These are phyloP conservation scores for Thielaviopsis euricoi DNA, from an alignment of 2,329 filamentous ascomycete genomes.

Conservation along the genomic window DNA sequence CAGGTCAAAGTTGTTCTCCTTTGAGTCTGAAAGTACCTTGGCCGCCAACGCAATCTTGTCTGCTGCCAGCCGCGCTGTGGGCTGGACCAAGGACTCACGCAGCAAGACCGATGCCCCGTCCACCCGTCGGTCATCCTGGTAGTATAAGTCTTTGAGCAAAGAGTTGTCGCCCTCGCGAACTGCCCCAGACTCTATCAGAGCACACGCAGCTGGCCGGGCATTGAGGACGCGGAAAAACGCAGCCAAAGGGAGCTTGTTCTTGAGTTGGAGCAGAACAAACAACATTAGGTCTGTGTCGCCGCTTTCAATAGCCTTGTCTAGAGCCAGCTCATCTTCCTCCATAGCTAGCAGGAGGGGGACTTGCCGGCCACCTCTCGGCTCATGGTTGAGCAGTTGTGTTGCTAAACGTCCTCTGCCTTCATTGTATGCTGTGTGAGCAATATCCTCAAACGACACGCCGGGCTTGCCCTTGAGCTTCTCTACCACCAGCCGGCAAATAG, in stretches of 20 bases:
- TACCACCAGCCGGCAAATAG: constrained; percentile 73
- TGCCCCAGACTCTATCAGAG: constrained; percentile 76
- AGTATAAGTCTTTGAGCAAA: constrained; percentile 87
- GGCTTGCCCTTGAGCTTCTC: constrained; percentile 73
- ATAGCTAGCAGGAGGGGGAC: constrained; percentile 85
- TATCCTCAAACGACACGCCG: constrained; percentile 89
- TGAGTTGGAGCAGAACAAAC: constrained; percentile 72
- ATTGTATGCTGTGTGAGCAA: constrained; percentile 83
- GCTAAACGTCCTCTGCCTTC: constrained; percentile 82
- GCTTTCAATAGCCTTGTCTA: constrained; percentile 92
- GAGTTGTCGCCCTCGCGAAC: constrained; percentile 52
- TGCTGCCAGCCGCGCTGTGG: constrained; percentile 48
- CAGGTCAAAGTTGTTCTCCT: constrained; percentile 60
- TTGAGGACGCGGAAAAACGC: constrained; percentile 89
- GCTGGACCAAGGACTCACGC: constrained; percentile 62
- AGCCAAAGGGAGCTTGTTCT: constrained; percentile 77
- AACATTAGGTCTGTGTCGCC: constrained; percentile 89
- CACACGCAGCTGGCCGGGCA: constrained; percentile 65
- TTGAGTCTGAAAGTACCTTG: constrained; percentile 68
- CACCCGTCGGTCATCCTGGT: constrained; percentile 81
- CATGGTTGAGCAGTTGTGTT: constrained; percentile 80
- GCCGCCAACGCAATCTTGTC: constrained; percentile 83
- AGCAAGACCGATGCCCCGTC: constrained; percentile 82
- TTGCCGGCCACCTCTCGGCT: constrained; percentile 87
- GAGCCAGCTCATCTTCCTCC: constrained; percentile 86